Evolutionary conservation across 78 protist genomes (phyloP), one percentile per base, ranked within the genome.

Genomic region (Corallochytrium limacisporum): DNA sequence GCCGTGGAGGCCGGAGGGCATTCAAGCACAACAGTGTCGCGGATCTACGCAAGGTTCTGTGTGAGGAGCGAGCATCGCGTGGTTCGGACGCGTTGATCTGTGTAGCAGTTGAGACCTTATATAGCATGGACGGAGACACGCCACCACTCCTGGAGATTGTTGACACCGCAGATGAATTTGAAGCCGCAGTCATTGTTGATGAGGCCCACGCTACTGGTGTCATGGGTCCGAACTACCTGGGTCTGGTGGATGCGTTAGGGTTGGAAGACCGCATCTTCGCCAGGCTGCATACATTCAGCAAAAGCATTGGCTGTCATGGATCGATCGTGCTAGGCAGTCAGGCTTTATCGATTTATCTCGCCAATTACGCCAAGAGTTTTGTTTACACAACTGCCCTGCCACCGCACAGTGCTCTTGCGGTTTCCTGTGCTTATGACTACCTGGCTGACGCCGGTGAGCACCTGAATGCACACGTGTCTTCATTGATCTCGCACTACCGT

Each of bases 91-190:
- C n/a, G n/a, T n/a, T n/a, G n/a, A n/a, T n/a, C n/a, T n/a, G n/a
- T n/a, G 44, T 40, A 8, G 44, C 10, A 10, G 44, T 40, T 10
- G 44, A 40, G 44, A 13, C 44, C 9, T 47, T 47, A 33, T 69
- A 38, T 51, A 55, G 49, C 28, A 74, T 74, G 79, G 79, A 74
- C 29, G 79, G 79, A 3, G 71, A 74, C 39, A 65, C 56, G 22
- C 54, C 73, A 15, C 79, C 73, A 7, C 44, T 40, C 22, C 22
- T 10, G 22, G 44, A 8, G 44, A 37, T 74, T 6, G 47, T 35
- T 24, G 49, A 74, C 26, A 31, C 66, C 24, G 39, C 48, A 32
- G 40, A 47, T 20, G 9, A 46, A 20, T 35, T 16, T 15, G 15
- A 9, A n/a, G 57, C 55, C 6, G 6, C 48, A 26, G 24, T 74